Base-by-base conservation (phyloP, 2,329 filamentous ascomycete genomes). In the Westerdykella sp. region DNA sequence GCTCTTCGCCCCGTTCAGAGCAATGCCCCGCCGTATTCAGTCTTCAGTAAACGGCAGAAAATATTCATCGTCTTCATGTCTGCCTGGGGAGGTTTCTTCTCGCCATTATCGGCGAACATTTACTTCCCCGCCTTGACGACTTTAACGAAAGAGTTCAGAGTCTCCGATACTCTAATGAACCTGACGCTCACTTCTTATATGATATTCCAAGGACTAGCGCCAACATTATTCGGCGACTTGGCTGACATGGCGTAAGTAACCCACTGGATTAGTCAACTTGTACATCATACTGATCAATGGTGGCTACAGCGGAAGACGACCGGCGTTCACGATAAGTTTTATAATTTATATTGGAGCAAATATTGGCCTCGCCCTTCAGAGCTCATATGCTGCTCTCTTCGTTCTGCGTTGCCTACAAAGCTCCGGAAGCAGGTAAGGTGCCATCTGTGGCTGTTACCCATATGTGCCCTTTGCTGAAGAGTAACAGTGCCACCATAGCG, bases 271-370 rank as follows among this genome's bases (percentile, higher is more conserved):
- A 14, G n/a, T 12, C 7, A 28, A 10, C 9, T 28, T 10, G 34
- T 3, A 15, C 12, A 41, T 13, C 2, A 11, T 6, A 39, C 37
- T 46, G 22, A 43, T 25, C 34, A 5, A 36, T 14, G 11, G 15
- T 34, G 9, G 15, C 6, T 31, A 35, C 16, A 44, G 38, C 18
- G 73, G 73, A 18, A 62, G 73, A 49, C 60, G 73, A 41, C 73
- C 73, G 12, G 71, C 70, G 11, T 75, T 75, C 52, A 51, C 73
- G 32, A 53, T 74, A 35, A 70, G 69, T 39, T 72, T 73, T 46
- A 42, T 58, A 18, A 60, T 72, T 22, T 74, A 72, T 43, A 66
- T 71, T 16, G 46, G 41, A 6, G 68, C 69, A 2, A 73, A 70
- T 39, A 63, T 73, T 36, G 71, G 68, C 2, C 57, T 73, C 1